phyloP scores from a whole-genome alignment of 2,329 filamentous ascomycete genomes.

The Colletotrichum godetiae region DNA sequence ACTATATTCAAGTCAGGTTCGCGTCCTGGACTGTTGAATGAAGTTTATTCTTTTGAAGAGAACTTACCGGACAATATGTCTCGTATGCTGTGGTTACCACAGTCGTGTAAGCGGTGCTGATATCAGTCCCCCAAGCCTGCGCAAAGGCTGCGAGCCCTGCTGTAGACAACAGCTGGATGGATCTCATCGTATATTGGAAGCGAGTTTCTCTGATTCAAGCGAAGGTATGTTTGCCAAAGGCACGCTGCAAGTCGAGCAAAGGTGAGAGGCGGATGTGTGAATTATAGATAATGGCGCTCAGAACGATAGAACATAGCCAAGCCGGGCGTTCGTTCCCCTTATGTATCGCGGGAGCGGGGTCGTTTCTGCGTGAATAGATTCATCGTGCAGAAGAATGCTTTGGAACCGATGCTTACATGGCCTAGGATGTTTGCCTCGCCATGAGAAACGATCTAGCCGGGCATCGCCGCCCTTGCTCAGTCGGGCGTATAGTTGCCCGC shows the following conservation, averaged over 20 bases:
- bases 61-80: slow-evolving; percentile 57
- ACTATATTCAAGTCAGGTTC: slow-evolving; percentile 38
- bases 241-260: slow-evolving; percentile 35
- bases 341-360: slow-evolving; percentile 15
- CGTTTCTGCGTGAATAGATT: neutral
- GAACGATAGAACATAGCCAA: neutral
- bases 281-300: neutral
- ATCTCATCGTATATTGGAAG: slow-evolving; percentile 48
- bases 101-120: slow-evolving; percentile 47
- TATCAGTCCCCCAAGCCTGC: slow-evolving; percentile 39
- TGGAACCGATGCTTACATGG: slow-evolving; percentile 15
- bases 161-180: slow-evolving; percentile 45
- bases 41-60: neutral
- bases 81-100: slow-evolving; percentile 51
- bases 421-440: slow-evolving; percentile 7
- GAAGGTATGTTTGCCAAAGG: slow-evolving; percentile 36
- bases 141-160: slow-evolving; percentile 46
- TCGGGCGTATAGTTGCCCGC: slow-evolving; percentile 10
- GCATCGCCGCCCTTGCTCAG: neutral
- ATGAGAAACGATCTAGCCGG: neutral
- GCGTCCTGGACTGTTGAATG: neutral
- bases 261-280: slow-evolving; percentile 31
- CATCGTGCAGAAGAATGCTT: slow-evolving; percentile 14
- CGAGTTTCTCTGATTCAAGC: slow-evolving; percentile 38
- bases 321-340: slow-evolving; percentile 16